A percentile compares a stretch with the other conserved stretches of the same genome.
phyloP scores from a whole-genome alignment of 331 rosid genomes.

The Rosa hybrid region DNA sequence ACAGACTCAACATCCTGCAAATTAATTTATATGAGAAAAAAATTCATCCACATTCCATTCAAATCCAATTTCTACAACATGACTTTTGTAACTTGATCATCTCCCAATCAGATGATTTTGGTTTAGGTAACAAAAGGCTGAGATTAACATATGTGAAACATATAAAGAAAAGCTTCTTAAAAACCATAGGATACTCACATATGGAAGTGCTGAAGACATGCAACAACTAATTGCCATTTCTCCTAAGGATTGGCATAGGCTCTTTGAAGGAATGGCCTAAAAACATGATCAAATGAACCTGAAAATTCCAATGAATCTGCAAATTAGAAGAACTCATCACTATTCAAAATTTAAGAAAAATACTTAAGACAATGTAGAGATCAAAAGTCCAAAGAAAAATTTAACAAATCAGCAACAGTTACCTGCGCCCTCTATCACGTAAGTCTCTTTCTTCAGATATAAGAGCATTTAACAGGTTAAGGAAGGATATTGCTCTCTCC shows the following conservation, averaged over 20 bases:
- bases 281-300: slow-evolving; percentile 94
- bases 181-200: slow-evolving; percentile 58
- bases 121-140: neutral
- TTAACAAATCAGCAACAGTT: slow-evolving; percentile 20
- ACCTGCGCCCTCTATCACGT: slow-evolving; percentile 94
- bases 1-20: slow-evolving; percentile 81
- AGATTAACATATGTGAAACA: neutral
- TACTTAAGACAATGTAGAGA: neutral
- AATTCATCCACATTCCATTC: slow-evolving; percentile 10
- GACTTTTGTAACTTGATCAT: neutral
- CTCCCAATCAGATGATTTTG: neutral
- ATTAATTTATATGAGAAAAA: neutral
- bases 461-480: slow-evolving; percentile 83
- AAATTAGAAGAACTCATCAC: slow-evolving; percentile 18
- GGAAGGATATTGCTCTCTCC: slow-evolving; percentile 97
- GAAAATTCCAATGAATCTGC: slow-evolving; percentile 95
- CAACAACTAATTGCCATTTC: slow-evolving; percentile 92
- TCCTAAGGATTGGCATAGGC: slow-evolving; percentile 84
- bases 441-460: slow-evolving; percentile 88
- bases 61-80: slow-evolving; percentile 4
- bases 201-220: slow-evolving; percentile 88
- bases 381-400: slow-evolving; percentile 16
- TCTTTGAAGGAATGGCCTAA: slow-evolving; percentile 97
- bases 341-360: slow-evolving; percentile 13
- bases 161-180: slow-evolving; percentile 4